These are phyloP conservation scores for Panicum miliaceum DNA, from an alignment of 176 grass and related monocot species.

Conservation along the genomic window DNA sequence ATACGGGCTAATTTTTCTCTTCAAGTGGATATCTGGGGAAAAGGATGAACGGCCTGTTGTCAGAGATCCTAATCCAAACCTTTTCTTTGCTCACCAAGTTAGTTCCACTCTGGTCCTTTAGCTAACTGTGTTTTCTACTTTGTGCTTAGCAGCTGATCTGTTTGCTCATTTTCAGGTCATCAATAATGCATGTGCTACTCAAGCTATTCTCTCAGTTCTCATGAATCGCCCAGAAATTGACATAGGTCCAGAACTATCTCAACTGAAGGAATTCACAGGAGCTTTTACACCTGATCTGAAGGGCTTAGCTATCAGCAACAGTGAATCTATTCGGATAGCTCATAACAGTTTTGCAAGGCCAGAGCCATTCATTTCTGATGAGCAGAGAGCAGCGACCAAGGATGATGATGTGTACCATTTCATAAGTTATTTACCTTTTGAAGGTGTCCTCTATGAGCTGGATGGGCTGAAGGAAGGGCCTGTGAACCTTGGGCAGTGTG, in stretches of 20 bases:
- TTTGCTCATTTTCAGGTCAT: constrained; percentile 68
- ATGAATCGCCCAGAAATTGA: constrained; percentile 91
- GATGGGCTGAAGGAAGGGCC: constrained; percentile 94
- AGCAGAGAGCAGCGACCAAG: constrained; percentile 75
- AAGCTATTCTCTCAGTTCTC: constrained; percentile 96
- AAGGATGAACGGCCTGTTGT: constrained; percentile 67
- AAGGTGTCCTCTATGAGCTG: constrained; percentile 87
- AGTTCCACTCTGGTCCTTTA: constrained; percentile 6
- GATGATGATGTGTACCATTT: constrained; percentile 98
- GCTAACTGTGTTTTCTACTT: neutral
- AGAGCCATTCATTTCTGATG: constrained; percentile 95
- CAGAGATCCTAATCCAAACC: constrained; percentile 71
- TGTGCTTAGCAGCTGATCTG: constrained; percentile 21
- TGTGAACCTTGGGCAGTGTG: constrained; percentile 78
- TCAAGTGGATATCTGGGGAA: constrained; percentile 88
- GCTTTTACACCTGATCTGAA: constrained; percentile 89
- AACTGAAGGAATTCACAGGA: constrained; percentile 88
- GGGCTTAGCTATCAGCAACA: constrained; percentile 92
- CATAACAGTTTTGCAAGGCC: constrained; percentile 98
- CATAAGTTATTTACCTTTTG: constrained; percentile 92
- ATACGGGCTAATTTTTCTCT: constrained; percentile 94
- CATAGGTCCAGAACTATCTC: constrained; percentile 84
- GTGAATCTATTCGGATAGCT: constrained; percentile 76
- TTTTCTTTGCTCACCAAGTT: constrained; percentile 83
- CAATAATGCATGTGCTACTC: constrained; percentile 95